These are phyloP conservation scores for Amborella trichopoda DNA, from an alignment of 164 flowering plant species.

Conservation along the genomic window DNA sequence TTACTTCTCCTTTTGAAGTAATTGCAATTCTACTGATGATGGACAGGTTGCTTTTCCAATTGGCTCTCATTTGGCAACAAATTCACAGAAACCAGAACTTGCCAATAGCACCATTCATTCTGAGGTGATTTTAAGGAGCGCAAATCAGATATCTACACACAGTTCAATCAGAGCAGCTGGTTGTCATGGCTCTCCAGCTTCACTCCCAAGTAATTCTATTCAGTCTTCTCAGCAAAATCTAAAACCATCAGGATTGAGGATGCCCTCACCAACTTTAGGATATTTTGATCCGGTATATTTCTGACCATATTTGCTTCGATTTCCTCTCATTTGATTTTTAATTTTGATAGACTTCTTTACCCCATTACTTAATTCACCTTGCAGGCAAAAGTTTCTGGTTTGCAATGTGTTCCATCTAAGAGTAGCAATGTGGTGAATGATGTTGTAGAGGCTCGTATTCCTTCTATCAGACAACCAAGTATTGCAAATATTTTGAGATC, in stretches of 20 bases:
- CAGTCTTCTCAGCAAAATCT: too few relatives aligned
- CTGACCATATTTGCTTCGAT: not conserved
- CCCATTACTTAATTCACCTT: not conserved
- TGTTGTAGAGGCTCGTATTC: constrained; percentile 8
- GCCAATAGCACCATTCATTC: constrained; percentile 9
- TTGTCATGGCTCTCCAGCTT: constrained; percentile 6
- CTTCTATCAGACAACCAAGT: constrained; percentile 6
- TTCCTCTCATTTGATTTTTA: not conserved
- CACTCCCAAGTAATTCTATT: constrained; percentile 16
- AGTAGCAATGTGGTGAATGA: constrained; percentile 13
- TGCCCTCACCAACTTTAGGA: constrained; percentile 87
- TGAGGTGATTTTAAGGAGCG: constrained; percentile 9
- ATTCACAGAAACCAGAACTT: constrained; percentile 5
- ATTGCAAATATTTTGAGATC: not conserved
- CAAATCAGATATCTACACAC: constrained; percentile 10
- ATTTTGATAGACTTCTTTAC: not conserved
- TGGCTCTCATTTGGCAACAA: constrained; percentile 12
- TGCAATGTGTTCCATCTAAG: constrained; percentile 7
- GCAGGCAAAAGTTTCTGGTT: constrained; percentile 40
- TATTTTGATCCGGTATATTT: constrained; percentile 60
- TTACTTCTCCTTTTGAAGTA: not conserved
- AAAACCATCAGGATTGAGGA: constrained; percentile 76
- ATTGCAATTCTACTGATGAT: not conserved
- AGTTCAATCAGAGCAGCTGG: constrained; percentile 9
- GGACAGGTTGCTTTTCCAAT: not conserved